Percentiles rank a stretch among this genome's conserved stretches.
These are phyloP conservation scores for Aspergillus egyptiacus DNA, from an alignment of 495 filamentous ascomycete species.

Conservation along the genomic window DNA sequence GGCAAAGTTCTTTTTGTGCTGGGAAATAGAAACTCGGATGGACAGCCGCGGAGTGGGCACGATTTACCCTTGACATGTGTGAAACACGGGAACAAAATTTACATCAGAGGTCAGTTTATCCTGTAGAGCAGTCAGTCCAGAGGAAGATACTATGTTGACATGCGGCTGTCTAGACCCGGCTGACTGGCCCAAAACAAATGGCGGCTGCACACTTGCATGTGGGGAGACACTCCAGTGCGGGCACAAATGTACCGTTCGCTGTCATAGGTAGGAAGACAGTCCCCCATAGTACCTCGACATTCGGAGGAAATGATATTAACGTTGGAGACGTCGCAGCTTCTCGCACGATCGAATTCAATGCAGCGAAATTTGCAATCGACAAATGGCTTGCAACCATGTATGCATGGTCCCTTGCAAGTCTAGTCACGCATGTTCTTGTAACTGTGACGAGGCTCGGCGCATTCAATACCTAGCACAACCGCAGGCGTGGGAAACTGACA, in stretches of 20 bases:
- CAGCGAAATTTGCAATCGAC: constrained; percentile 22
- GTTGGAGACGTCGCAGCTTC: constrained; percentile 19
- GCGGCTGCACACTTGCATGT: constrained; percentile 41
- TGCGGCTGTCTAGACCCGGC: constrained; percentile 17
- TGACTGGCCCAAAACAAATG: constrained; percentile 49
- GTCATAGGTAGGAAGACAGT: constrained; percentile 32
- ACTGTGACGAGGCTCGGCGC: constrained; percentile 8
- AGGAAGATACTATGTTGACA: constrained; percentile 3
- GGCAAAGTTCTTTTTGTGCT: constrained; percentile 31
- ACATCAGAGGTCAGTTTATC: constrained; percentile 19
- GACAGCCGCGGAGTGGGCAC: constrained; percentile 26
- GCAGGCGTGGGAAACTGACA: neutral
- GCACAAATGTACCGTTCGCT: constrained; percentile 33
- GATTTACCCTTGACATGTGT: constrained; percentile 37
- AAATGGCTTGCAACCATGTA: constrained; percentile 28
- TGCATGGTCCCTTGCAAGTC: constrained; percentile 20
- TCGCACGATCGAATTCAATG: constrained; percentile 27
- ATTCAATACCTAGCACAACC: neutral
- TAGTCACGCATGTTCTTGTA: constrained; percentile 15
- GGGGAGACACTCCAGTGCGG: constrained; percentile 31
- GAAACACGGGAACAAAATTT: constrained; percentile 31
- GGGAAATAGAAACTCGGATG: constrained; percentile 5
- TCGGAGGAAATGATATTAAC: neutral
- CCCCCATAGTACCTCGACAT: neutral
- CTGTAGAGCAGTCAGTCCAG: neutral